Base-by-base conservation (phyloP, 805 yeast species). In the Pichia cabralensis region DNA sequence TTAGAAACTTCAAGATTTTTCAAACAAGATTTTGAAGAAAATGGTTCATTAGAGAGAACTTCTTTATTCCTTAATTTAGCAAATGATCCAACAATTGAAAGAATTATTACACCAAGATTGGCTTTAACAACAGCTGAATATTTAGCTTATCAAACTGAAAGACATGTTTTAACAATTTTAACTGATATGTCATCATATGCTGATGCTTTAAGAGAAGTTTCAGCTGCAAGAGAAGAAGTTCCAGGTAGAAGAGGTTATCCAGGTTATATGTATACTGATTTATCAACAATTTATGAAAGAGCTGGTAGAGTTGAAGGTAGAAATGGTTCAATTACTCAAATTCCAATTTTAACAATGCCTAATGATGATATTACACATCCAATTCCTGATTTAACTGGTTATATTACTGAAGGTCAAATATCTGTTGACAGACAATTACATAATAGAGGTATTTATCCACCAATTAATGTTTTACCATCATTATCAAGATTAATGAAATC, bases 171-270 rank as follows among this genome's bases (percentile, higher is more conserved):
- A 65, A 92, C 97, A 35, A 89, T 92, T 55, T 74, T 92, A 59
- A 94, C 99, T 33, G 99, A 92, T 68, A 92, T 92, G 99, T 85
- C 96, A 19, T 92, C 98, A n/a, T 92, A 92, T 60, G 99, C 99
- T 26, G 99, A 92, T 62, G 99, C 99, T 26, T 70, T 92, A 58
- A 88, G 99, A 79, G 99, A 92, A 69, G 98, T 92, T 33, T 86
- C 96, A 44, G 98, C 99, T 42, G 99, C 99, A 31, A 86, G 99
- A 73, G 99, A 92, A 67, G 98, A 94, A 68, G 98, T 92, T 30
- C 98, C 98, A 58, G 99, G 99, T 73, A 86, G 99, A 76, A 86
- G 99, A 79, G 99, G 99, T 72, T 92, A 92, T 65, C 99, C 99
- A 46, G 99, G 99, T 82, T 92, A 92, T 64, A 92, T 92, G 99